Percentiles rank a stretch among this genome's conserved stretches.
These are phyloP conservation scores for Prunus davidiana DNA, from an alignment of 306 rosid genomes.

Conservation along the genomic window DNA sequence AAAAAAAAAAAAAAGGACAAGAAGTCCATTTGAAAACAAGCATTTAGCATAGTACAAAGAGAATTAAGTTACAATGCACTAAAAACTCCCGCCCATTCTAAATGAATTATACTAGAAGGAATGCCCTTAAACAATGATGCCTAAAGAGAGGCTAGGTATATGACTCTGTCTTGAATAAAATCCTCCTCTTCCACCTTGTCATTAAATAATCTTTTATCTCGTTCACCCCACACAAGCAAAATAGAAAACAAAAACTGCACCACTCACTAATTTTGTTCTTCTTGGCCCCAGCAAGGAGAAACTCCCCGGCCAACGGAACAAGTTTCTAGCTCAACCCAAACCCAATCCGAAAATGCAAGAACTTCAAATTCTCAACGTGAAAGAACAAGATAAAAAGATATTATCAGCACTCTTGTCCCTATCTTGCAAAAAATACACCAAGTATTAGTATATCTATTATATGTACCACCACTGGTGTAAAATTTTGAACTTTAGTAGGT, in stretches of 20 bases:
- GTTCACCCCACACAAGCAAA: background rate
- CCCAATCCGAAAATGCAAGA: too few relatives aligned
- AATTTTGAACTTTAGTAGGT: background rate
- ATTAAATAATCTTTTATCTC: background rate
- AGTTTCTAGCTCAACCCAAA: background rate
- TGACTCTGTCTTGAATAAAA: background rate
- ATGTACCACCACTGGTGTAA: background rate
- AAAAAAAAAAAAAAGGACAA: background rate
- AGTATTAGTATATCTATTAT: too few relatives aligned
- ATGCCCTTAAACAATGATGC: too few relatives aligned
- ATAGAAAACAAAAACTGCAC: background rate
- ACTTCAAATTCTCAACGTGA: background rate
- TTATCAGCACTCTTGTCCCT: background rate
- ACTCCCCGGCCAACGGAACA: background rate
- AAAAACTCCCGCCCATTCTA: background rate
- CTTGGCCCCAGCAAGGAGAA: background rate
- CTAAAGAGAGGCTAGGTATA: background rate
- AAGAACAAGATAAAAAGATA: background rate
- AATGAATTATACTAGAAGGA: background rate
- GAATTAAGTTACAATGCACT: background rate
- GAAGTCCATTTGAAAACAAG: background rate
- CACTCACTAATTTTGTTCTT: background rate
- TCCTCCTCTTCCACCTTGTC: background rate
- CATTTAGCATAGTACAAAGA: background rate
- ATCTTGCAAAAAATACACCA: background rate